These are phyloP conservation scores for Exophiala lecanii-corni DNA, from an alignment of 2,329 filamentous ascomycete species.

Conservation along the genomic window DNA sequence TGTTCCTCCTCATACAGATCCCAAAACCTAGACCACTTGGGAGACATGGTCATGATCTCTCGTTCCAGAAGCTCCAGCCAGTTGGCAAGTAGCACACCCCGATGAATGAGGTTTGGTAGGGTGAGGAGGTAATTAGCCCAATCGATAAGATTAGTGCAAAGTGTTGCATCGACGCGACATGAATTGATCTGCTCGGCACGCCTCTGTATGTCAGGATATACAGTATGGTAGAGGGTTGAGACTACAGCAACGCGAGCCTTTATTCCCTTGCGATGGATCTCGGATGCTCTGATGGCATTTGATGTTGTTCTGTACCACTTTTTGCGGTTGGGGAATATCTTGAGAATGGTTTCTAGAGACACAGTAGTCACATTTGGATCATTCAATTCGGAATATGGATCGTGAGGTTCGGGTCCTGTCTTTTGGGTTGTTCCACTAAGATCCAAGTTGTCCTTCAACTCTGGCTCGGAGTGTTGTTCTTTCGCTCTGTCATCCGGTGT, in stretches of 20 bases:
- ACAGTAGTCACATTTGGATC: too few species aligned
- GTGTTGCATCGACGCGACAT: background rate
- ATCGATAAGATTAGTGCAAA: slow-evolving; percentile 6
- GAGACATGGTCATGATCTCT: slow-evolving; percentile 3
- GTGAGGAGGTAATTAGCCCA: slow-evolving; percentile 5
- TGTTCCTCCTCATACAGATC: background rate
- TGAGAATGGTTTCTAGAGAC: slow-evolving; percentile 2
- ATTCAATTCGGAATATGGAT: too few species aligned
- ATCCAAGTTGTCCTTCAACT: too few species aligned
- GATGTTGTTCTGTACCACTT: slow-evolving; percentile 1
- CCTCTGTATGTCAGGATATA: background rate
- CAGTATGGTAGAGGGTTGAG: background rate
- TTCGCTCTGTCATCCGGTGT: too few species aligned
- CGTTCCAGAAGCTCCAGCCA: slow-evolving; percentile 13
- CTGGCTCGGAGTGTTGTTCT: too few species aligned
- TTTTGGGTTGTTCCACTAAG: too few species aligned
- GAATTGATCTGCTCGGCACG: background rate
- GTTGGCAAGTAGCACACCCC: slow-evolving; percentile 6
- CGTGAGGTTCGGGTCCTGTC: too few species aligned
- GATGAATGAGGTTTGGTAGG: slow-evolving; percentile 1
- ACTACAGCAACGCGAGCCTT: slow-evolving; percentile 1
- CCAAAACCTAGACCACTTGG: slow-evolving; percentile 8
- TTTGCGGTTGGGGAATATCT: slow-evolving; percentile 1
- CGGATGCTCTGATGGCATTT: background rate
- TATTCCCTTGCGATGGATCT: slow-evolving; percentile 2